Base-by-base conservation (phyloP, 768 basidiomycete genomes). In the Hemileccinum impolitum region DNA sequence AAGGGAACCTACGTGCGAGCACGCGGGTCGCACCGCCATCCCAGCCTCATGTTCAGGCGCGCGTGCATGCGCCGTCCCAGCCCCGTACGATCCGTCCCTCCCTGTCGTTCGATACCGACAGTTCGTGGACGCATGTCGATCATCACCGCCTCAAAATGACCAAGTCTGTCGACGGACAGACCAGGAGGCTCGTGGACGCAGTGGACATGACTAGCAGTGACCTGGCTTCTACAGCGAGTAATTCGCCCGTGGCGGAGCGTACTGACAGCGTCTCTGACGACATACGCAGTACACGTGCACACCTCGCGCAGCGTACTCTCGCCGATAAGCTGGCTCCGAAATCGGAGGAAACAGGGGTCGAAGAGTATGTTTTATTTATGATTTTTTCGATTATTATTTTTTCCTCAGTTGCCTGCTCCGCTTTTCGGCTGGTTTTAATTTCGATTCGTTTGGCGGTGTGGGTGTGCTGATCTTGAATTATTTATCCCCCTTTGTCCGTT, bases 51-150 rank as follows among this genome's bases (percentile, higher is more conserved):
- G 30, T 39, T 9, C 50, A 47, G 25, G 19, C 34, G 13, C 23
- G 43, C 12, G 11, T 25, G 34, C 40, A 15, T 42, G 37, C 28
- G 19, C 39, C 37, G 18, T 32, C 60, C 67, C 42, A 47, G 11
- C 32, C 42, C n/a, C 54, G 53, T 26, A 57, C 54, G 37, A 48
- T 47, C 23, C 48, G 51, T 4, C 43, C 59, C 3, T 57, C 58
- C 4, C 53, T 57, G 17, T 61, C 63, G 14, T 48, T 66, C 15
- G 79, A 79, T 50, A 79, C 77, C 2, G 82, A 85, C 54, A 72
- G 76, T 30, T 81, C 82, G 5, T 88, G 87, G 87, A 87, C 85
- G 18, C 82, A 81, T 47, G 81, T 88, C n/a, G 77, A 79, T 53
- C 69, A 76, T 25, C 71, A 70, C 46, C 71, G 39, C 19, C 50